phyloP scores from a whole-genome alignment of 495 filamentous ascomycete genomes.

The Aspergillus ostianus region DNA sequence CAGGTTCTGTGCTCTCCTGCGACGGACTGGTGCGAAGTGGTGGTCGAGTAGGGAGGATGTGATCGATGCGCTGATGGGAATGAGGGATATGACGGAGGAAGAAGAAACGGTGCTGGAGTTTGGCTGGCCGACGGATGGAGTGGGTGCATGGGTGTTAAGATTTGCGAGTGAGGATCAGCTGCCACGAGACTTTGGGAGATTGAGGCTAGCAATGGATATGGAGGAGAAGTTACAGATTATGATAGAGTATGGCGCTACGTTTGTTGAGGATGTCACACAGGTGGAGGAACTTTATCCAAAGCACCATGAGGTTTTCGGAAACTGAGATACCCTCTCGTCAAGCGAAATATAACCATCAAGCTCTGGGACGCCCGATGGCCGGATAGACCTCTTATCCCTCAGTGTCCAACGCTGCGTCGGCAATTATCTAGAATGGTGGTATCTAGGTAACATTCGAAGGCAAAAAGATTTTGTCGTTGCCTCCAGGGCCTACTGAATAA shows the following conservation, averaged over 20 bases:
- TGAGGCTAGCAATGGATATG: conserved; percentile 14
- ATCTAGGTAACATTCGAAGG: too few relatives aligned
- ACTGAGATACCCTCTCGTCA: too few relatives aligned
- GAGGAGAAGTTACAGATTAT: conserved; percentile 16
- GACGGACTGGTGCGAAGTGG: not conserved
- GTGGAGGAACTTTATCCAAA: conserved; percentile 9
- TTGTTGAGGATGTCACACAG: conserved; percentile 14
- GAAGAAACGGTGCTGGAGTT: not conserved
- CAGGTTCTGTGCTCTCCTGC: not conserved
- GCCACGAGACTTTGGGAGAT: conserved; percentile 17
- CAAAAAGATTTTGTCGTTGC: too few relatives aligned
- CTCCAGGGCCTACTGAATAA: not conserved
- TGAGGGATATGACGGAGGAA: not conserved
- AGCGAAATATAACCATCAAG: too few relatives aligned
- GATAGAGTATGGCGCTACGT: conserved; percentile 14
- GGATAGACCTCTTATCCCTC: too few relatives aligned
- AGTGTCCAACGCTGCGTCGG: too few relatives aligned
- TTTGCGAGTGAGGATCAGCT: conserved; percentile 6
- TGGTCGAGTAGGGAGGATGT: not conserved
- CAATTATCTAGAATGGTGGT: too few relatives aligned
- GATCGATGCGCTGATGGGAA: too few relatives aligned
- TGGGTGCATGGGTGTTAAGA: not conserved
- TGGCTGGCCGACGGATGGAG: not conserved
- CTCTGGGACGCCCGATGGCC: too few relatives aligned
- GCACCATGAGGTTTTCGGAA: too few relatives aligned